Conservation (phyloP, 768 basidiomycete species). For the Boletus vermiculosoides region DNA sequence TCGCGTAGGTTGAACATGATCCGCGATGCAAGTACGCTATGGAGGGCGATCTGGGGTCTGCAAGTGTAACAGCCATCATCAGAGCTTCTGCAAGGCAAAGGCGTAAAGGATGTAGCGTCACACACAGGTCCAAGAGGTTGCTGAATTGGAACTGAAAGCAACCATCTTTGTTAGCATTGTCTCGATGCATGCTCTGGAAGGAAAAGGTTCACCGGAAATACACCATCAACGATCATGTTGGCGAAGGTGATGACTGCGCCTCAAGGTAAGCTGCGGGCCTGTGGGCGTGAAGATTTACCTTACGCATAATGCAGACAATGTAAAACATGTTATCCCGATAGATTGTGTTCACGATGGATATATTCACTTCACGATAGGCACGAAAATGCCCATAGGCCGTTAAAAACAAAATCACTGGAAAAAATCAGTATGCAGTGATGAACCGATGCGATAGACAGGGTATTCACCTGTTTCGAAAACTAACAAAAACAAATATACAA, state of each 20-base stretch:
- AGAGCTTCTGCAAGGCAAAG: neutral
- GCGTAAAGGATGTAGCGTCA: neutral
- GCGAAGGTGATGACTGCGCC: slow-evolving; percentile 14
- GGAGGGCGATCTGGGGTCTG: slow-evolving; percentile 6
- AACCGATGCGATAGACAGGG: no score
- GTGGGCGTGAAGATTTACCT: neutral
- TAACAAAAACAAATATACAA: slow-evolving; percentile 10
- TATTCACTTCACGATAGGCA: slow-evolving; percentile 1
- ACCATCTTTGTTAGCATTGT: neutral
- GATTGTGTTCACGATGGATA: slow-evolving; percentile 1
- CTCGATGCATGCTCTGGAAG: neutral
- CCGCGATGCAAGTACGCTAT: slow-evolving; percentile 11
- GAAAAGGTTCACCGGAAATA: slow-evolving; percentile 10
- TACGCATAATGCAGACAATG: slow-evolving; percentile 18
- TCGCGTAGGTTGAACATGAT: slow-evolving; percentile 15
- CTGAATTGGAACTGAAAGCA: slow-evolving; percentile 5
- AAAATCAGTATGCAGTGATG: neutral
- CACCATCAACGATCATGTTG: slow-evolving; percentile 8
- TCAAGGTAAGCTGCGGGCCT: neutral
- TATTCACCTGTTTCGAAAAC: slow-evolving; percentile 10
- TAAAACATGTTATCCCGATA: slow-evolving; percentile 22
- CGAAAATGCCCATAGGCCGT: slow-evolving; percentile 4
- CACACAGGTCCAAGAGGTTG: slow-evolving; percentile 3
- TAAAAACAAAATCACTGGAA: slow-evolving; percentile 9
- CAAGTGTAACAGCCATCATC: neutral